Evolutionary conservation across 768 basidiomycete species (phyloP).

Genomic region (Naganishia randhawae): DNA sequence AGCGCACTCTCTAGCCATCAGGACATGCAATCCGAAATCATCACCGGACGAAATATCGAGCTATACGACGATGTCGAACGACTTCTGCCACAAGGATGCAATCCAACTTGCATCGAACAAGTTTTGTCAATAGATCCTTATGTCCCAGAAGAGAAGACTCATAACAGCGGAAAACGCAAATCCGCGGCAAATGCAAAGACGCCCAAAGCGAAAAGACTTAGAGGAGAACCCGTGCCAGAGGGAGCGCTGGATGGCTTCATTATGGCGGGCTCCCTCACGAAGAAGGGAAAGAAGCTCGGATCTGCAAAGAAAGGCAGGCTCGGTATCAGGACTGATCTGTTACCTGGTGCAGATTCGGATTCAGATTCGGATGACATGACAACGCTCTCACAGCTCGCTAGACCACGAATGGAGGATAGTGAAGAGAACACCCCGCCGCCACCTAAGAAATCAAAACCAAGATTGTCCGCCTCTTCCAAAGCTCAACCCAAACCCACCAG

Average conservation of each 20-base stretch:
- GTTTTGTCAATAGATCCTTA: conserved; percentile 68
- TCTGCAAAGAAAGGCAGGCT: conserved; percentile 18
- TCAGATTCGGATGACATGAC: conserved; percentile 4
- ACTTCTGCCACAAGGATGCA: conserved; percentile 70
- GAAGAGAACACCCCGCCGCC: conserved; percentile 2
- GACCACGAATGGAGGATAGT: conserved; percentile 8
- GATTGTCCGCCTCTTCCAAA: background rate
- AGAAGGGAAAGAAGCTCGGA: conserved; percentile 23
- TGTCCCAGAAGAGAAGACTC: conserved; percentile 39
- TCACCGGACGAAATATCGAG: conserved; percentile 78
- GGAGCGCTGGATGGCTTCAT: conserved; percentile 45
- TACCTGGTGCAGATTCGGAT: conserved; percentile 17
- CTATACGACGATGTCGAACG: conserved; percentile 88
- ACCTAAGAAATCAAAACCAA: background rate
- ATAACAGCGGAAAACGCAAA: conserved; percentile 26
- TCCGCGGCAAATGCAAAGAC: conserved; percentile 26
- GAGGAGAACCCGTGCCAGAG: conserved; percentile 48
- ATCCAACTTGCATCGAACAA: conserved; percentile 74
- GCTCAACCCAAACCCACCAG: conserved; percentile 1
- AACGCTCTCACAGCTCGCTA: conserved; percentile 7
- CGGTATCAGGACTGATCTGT: background rate
- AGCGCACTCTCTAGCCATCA: conserved; percentile 80
- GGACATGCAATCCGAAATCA: conserved; percentile 82
- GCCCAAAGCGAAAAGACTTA: conserved; percentile 24
- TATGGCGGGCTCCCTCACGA: conserved; percentile 24